These are phyloP conservation scores for Amylocarpus encephaloides DNA, from an alignment of 2,329 filamentous ascomycete species.

Conservation along the genomic window DNA sequence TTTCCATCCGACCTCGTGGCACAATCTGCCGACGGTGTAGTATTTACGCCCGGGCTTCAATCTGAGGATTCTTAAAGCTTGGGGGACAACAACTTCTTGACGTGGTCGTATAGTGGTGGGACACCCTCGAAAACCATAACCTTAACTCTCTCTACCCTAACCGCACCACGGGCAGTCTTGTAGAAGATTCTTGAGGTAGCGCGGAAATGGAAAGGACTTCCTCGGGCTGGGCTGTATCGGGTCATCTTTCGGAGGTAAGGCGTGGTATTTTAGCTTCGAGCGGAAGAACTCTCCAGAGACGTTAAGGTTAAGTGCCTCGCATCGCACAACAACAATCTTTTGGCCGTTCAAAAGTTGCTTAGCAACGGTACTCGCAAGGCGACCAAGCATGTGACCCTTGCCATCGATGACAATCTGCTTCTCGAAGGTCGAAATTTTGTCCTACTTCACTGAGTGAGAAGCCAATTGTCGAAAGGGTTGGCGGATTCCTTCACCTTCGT, in stretches of 20 bases:
- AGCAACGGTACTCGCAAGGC: constrained; percentile 94
- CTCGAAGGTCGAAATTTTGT: constrained; percentile 64
- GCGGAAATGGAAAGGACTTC: constrained; percentile 99
- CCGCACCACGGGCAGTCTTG: constrained; percentile 96
- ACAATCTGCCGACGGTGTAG: constrained; percentile 97
- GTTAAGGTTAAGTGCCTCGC: constrained; percentile 98
- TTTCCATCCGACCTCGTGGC: constrained; percentile 99
- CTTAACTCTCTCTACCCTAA: constrained; percentile 97
- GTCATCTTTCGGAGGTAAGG: constrained; percentile 99
- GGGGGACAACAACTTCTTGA: constrained; percentile 99
- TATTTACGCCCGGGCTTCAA: constrained; percentile 99
- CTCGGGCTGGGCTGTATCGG: constrained; percentile 98
- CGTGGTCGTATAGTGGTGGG: constrained; percentile 97
- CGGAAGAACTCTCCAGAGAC: constrained; percentile 99
- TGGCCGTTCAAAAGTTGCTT: constrained; percentile 99
- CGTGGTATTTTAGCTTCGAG: constrained; percentile 99
- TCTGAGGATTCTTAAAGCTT: constrained; percentile 92
- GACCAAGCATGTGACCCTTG: constrained; percentile 99
- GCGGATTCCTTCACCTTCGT: constrained; percentile 33
- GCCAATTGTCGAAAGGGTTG: constrained; percentile 30
- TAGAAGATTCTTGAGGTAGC: constrained; percentile 99
- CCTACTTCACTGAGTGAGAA: constrained; percentile 32
- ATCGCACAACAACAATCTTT: constrained; percentile 99
- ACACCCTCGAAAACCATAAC: constrained; percentile 99
- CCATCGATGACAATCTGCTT: constrained; percentile 95